Evolutionary conservation across 2,329 filamentous ascomycete genomes (phyloP), one percentile per base, ranked within the genome.

Genomic region (Lecanicillium sp.): DNA sequence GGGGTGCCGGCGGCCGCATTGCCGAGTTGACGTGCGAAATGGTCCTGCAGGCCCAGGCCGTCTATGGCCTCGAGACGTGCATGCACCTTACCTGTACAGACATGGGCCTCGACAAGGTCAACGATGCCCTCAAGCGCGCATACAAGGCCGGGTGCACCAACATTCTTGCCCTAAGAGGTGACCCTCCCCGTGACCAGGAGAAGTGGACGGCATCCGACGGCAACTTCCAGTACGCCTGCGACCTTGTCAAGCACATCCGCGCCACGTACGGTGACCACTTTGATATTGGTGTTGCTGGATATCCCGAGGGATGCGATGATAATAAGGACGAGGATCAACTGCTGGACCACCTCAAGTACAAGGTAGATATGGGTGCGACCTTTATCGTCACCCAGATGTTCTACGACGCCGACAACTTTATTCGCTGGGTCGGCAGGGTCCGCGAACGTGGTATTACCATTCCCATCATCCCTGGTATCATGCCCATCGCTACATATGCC

Each of bases 311-410:
- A 25, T 87, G 83, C 51, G 92, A 98, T 52, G 92, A 96, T 60
- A 88, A 95, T 58, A 79, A 85, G 51, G 80, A 95, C 53, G 82
- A 87, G 38, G 88, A 95, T 33, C 64, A 77, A 43, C 73, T 98
- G 53, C 78, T 98, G 46, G 82, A 92, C 47, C 92, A 96, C 59
- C 65, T 98, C 55, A 96, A 96, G 67, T 85, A 96, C 62, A 98
- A 98, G 68, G 82, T 96, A 25, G 92, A 98, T 57, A 85, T 86
- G 43, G 92, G 92, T 37, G 89, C 83, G 45, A 83, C 84, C 6
- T 98, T 96, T 58, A 85, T 98, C 47, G 85, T 98, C 38, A 96
- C 92, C 0, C 92, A 98, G 66, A 98, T 98, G 92, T 96, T 96
- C 65, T 98, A 98, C 68, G 90, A 98, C 55, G 89, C 79, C 35